Evolutionary conservation across 352 stramenopile species (phyloP).

Genomic region (Globisporangium cederbergense): DNA sequence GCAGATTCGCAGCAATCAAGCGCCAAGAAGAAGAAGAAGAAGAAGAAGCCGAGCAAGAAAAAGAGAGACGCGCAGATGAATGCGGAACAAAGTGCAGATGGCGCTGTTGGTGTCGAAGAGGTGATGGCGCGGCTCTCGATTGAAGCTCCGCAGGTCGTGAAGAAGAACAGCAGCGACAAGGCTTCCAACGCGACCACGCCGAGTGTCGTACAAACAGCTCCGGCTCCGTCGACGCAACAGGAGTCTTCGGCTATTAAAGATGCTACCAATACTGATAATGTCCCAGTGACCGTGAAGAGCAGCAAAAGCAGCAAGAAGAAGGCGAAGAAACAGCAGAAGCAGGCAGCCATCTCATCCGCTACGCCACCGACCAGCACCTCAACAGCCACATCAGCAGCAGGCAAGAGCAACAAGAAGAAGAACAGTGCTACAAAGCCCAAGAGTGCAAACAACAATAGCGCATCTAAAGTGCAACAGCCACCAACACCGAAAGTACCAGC

Average conservation of each 20-base stretch:
- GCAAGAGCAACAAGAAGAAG: constrained; percentile 7
- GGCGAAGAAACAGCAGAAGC: constrained; percentile 3
- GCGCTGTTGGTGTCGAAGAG: neutral
- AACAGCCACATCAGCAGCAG: neutral
- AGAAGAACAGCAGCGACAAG: neutral
- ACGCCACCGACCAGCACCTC: neutral
- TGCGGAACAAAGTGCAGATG: neutral
- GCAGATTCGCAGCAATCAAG: neutral
- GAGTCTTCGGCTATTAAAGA: neutral
- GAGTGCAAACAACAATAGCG: neutral
- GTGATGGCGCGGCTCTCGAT: neutral
- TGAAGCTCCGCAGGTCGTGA: neutral
- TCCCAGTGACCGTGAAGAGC: constrained; percentile 9
- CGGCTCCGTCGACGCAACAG: neutral
- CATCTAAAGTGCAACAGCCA: neutral
- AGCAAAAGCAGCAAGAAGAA: constrained; percentile 23
- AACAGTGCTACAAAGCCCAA: constrained; percentile 6
- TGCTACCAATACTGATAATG: neutral
- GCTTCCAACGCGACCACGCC: neutral
- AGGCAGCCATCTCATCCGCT: neutral
- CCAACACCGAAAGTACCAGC: neutral
- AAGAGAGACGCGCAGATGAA: constrained; percentile 13
- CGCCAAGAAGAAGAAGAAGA: constrained; percentile 17
- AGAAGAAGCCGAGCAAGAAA: constrained; percentile 23
- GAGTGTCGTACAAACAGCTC: neutral